Conservation (phyloP, 805 yeast genomes). For the Teunomyces barrocoloradensis region DNA sequence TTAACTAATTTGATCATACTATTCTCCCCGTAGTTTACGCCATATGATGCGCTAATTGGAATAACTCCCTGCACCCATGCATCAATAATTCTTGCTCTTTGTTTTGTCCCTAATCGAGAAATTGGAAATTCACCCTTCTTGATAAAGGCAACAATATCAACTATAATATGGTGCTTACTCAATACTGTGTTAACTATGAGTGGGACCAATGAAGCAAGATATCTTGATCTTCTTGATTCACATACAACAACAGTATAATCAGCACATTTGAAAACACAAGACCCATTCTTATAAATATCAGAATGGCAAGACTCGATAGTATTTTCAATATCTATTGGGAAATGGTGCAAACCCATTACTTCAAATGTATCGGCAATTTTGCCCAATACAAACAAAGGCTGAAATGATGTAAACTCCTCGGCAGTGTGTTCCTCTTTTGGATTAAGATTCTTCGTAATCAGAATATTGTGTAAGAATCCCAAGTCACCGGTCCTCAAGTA, state of each 20-base stretch:
- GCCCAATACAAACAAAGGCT: slow-evolving; percentile 82
- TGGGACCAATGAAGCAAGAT: slow-evolving; percentile 75
- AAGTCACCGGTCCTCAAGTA: slow-evolving; percentile 91
- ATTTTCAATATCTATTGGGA: slow-evolving; percentile 76
- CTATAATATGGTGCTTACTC: slow-evolving; percentile 74
- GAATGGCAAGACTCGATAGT: slow-evolving; percentile 48
- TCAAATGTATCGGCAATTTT: slow-evolving; percentile 85
- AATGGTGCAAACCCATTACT: slow-evolving; percentile 85
- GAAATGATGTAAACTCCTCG: slow-evolving; percentile 45
- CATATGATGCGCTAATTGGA: slow-evolving; percentile 41
- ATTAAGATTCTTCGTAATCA: slow-evolving; percentile 39
- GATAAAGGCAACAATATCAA: slow-evolving; percentile 83
- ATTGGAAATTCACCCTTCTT: slow-evolving; percentile 60
- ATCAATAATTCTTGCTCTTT: slow-evolving; percentile 66
- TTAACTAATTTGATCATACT: slow-evolving; percentile 57
- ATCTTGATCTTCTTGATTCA: slow-evolving; percentile 52
- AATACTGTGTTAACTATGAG: slow-evolving; percentile 75
- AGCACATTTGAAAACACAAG: slow-evolving; percentile 77
- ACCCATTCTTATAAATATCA: slow-evolving; percentile 54
- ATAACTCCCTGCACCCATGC: slow-evolving; percentile 48
- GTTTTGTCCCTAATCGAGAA: slow-evolving; percentile 72
- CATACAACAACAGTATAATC: slow-evolving; percentile 75
- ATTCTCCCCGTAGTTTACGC: slow-evolving; percentile 66
- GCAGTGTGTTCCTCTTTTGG: slow-evolving; percentile 22
- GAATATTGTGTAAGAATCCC: slow-evolving; percentile 83